These are phyloP conservation scores for Pestalotiopsis sp. DNA, from an alignment of 2,329 filamentous ascomycete genomes.

Conservation along the genomic window DNA sequence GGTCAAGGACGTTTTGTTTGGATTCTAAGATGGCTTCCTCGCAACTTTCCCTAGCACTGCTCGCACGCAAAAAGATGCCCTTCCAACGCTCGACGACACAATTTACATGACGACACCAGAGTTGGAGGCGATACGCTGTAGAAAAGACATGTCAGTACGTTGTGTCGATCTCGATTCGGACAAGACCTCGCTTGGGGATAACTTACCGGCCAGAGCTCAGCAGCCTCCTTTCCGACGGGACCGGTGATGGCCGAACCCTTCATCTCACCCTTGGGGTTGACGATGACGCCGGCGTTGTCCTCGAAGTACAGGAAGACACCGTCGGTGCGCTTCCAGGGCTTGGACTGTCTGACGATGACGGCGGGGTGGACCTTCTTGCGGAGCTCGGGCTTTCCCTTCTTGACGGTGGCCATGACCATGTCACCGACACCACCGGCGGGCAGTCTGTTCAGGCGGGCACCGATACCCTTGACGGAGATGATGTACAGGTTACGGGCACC, in stretches of 20 bases:
- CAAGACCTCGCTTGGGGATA: no score
- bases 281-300: constrained; percentile 98
- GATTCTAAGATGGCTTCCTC: constrained; percentile 14
- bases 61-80: not conserved
- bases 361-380: constrained; percentile 99
- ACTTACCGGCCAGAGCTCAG: constrained; percentile 97
- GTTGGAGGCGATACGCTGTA: constrained; percentile 97
- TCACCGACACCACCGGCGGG: constrained; percentile 97
- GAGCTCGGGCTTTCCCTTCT: constrained; percentile 99
- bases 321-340: constrained; percentile 98
- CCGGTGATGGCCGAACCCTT: constrained; percentile 99
- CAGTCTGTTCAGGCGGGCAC: constrained; percentile 95
- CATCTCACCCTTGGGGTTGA: constrained; percentile 99
- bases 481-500: constrained; percentile 99
- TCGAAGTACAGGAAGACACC: constrained; percentile 99
- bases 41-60: constrained; percentile 11
- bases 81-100: constrained; percentile 27
- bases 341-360: constrained; percentile 97
- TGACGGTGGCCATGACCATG: constrained; percentile 99
- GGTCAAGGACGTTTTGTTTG: not conserved
- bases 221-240: constrained; percentile 98
- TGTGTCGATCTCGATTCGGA: not conserved
- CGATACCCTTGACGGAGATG: constrained; percentile 99
- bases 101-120: constrained; percentile 99
- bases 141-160: constrained; percentile 20